A percentile compares a stretch with the other conserved stretches of the same genome.
Evolutionary conservation across 2,329 filamentous ascomycete species (phyloP).

Genomic region (Paraphaeosphaeria minitans): DNA sequence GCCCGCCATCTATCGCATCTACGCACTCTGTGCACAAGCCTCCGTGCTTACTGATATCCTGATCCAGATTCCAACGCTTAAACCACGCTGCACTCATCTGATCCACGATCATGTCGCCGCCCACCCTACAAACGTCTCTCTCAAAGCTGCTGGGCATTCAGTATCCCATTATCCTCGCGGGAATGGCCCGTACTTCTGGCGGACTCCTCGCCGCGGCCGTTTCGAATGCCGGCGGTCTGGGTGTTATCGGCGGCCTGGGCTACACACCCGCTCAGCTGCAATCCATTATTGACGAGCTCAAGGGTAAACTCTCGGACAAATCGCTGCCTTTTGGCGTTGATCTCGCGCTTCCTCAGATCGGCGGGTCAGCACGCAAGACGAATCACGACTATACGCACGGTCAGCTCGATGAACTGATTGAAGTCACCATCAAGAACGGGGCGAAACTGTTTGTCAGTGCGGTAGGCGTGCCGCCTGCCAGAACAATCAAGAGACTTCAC

Average conservation of each 20-base stretch:
- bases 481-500: constrained; percentile 78
- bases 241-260: constrained; percentile 57
- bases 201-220: constrained; percentile 48
- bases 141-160: constrained; percentile 73
- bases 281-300: constrained; percentile 83
- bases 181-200: constrained; percentile 80
- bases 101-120: constrained; percentile 35
- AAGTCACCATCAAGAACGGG: constrained; percentile 83
- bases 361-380: constrained; percentile 80
- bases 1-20: constrained; percentile 8
- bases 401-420: constrained; percentile 83
- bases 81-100: not conserved
- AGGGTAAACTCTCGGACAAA: constrained; percentile 69
- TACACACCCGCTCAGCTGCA: constrained; percentile 71
- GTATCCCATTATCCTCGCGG: constrained; percentile 89
- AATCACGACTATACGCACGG: constrained; percentile 97
- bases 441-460: constrained; percentile 85
- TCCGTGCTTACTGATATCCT: not conserved
- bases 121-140: constrained; percentile 45
- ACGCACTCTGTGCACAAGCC: not conserved
- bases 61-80: not conserved
- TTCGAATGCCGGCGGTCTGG: constrained; percentile 84
- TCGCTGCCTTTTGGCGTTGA: constrained; percentile 87
- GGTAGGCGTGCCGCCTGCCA: constrained; percentile 80
- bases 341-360: constrained; percentile 87